Percentiles rank a stretch among this genome's conserved stretches.
Conservation (phyloP, 148 eudicot genomes). For the Rhododendron vialii region DNA sequence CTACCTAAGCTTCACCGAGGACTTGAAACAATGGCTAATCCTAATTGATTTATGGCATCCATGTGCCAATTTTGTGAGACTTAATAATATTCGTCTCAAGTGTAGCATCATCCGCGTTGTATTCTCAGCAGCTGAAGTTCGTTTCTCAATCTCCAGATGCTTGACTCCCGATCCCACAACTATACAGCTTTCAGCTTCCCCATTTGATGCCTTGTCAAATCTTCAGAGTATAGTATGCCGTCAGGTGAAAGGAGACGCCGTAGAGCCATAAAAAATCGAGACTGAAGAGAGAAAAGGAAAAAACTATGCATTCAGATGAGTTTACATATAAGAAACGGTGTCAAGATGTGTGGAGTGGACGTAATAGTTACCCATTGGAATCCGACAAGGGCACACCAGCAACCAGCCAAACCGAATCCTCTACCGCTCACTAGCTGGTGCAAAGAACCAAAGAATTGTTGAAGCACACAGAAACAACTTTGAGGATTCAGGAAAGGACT, state of each 20-base stretch:
- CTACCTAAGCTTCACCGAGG: neutral
- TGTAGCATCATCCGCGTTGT: neutral
- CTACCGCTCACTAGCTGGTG: constrained; percentile 46
- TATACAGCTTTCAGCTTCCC: constrained; percentile 53
- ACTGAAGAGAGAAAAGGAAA: constrained; percentile 27
- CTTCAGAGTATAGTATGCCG: constrained; percentile 67
- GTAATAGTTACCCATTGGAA: constrained; percentile 59
- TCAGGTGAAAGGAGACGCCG: constrained; percentile 55
- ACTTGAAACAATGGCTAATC: neutral
- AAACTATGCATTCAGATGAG: neutral
- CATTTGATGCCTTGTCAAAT: constrained; percentile 33
- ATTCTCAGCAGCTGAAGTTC: neutral
- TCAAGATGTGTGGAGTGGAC: neutral
- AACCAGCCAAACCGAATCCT: constrained; percentile 58
- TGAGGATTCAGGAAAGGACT: neutral
- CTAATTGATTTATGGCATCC: neutral
- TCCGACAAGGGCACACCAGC: constrained; percentile 69
- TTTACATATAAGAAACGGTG: neutral
- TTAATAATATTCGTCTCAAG: neutral
- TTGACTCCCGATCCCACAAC: neutral
- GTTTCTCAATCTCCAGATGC: neutral
- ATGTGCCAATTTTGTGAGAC: constrained; percentile 1
- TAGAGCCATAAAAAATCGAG: constrained; percentile 56
- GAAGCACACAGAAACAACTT: neutral
- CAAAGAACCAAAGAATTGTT: constrained; percentile 1